Conservation (phyloP, 257 asterid species). For the Capsicum pubescens region DNA sequence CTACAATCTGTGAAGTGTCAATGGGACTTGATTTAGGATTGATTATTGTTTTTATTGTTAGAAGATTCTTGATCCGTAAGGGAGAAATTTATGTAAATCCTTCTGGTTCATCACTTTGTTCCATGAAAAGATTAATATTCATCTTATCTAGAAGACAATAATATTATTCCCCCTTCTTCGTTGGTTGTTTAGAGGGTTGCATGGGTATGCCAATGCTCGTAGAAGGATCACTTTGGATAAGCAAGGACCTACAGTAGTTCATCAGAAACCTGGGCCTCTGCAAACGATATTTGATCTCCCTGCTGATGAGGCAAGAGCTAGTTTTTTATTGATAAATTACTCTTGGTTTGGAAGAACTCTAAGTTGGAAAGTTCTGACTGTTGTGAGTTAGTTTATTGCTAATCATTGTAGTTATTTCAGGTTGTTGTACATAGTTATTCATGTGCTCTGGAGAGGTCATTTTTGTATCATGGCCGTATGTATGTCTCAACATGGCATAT, state of each 20-base stretch:
- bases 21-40: background rate
- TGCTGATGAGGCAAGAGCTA: constrained; percentile 74
- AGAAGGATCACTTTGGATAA: constrained; percentile 50
- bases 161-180: background rate
- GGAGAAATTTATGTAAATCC: background rate
- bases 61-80: background rate
- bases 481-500: constrained; percentile 84
- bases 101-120: background rate
- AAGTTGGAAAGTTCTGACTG: background rate
- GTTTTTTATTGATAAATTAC: background rate
- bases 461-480: constrained; percentile 92
- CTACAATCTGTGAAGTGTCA: background rate
- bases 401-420: constrained; percentile 46
- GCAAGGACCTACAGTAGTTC: constrained; percentile 67
- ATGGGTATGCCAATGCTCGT: constrained; percentile 54
- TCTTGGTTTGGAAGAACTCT: constrained; percentile 9
- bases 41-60: background rate
- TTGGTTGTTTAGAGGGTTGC: constrained; percentile 58
- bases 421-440: constrained; percentile 91
- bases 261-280: constrained; percentile 86
- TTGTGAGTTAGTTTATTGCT: constrained; percentile 22
- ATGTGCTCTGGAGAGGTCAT: constrained; percentile 94
- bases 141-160: constrained; percentile 20
- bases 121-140: background rate
- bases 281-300: constrained; percentile 83